Base-by-base conservation (phyloP, 1,284 basidiomycete species). In the Ustilago nuda region DNA sequence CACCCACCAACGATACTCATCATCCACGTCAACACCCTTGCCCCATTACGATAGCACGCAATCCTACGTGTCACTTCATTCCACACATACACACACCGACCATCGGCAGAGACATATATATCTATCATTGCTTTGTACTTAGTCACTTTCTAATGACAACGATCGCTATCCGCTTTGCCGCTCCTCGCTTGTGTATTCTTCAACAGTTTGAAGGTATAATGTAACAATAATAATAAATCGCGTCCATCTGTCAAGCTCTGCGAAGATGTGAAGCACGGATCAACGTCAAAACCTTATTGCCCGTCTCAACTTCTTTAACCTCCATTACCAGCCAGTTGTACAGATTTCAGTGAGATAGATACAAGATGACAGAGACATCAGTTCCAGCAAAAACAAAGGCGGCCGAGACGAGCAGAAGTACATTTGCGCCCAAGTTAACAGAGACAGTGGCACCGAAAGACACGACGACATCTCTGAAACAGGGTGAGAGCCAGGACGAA, bases 361-460 rank as follows among this genome's bases (percentile, higher is more conserved):
- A 17, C 12, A 56, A 48, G 39, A 59, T 59, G 60, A 35, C 61
- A 39, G 51, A 56, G 0, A 19, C 41, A n/a, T 46, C 39, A 32
- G 7, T n/a, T 19, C n/a, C 43, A 51, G 19, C 61, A 39, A 36
- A 52, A 0, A n/a, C 41, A 32, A 56, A 39, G 23, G 12, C 41
- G 35, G 41, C 50, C 4, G 46, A 35, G 2, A 13, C 45, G 19
- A 15, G n/a, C 4, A 30, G 37, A 3, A 27, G 37, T 23, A n/a
- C 41, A 15, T 23, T 30, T 17, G 3, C 55, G 55, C 8, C 36
- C 17, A 56, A 56, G 41, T 9, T 1, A 15, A 15, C 33, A 15
- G 37, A 55, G 19, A 35, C 39, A 27, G 36, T 27, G 8, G 35
- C n/a, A 12, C 4, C 17, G 2, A 17, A 41, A 13, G 53, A 8